A percentile compares a stretch with the other conserved stretches of the same genome.
phyloP scores from a whole-genome alignment of 1,139 yeast species.

The Saccharomyces hybrid region DNA sequence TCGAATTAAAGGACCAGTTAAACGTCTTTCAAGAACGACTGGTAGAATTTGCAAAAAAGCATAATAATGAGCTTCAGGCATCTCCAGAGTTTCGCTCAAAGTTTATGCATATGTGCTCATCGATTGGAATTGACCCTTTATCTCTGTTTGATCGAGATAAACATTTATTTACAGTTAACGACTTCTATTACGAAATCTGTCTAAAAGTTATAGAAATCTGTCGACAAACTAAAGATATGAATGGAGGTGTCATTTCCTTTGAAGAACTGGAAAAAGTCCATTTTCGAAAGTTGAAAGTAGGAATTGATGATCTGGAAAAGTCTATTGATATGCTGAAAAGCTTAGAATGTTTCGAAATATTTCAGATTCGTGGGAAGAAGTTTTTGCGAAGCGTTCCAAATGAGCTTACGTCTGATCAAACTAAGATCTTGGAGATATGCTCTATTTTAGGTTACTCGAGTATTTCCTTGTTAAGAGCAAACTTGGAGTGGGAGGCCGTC shows the following conservation, averaged over 20 bases:
- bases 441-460: slow-evolving; percentile 67
- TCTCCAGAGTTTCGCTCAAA: slow-evolving; percentile 61
- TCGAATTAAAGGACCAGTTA: slow-evolving; percentile 50
- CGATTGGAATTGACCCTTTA: slow-evolving; percentile 80
- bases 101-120: slow-evolving; percentile 66
- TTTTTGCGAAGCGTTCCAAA: slow-evolving; percentile 44
- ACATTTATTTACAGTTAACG: slow-evolving; percentile 41
- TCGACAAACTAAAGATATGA: slow-evolving; percentile 57
- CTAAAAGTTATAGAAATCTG: slow-evolving; percentile 72
- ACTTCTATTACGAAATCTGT: slow-evolving; percentile 57
- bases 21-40: slow-evolving; percentile 56
- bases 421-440: slow-evolving; percentile 63
- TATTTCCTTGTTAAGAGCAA: slow-evolving; percentile 54
- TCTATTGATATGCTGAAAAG: slow-evolving; percentile 40
- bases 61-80: slow-evolving; percentile 52
- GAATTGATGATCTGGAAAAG: slow-evolving; percentile 42
- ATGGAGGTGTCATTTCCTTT: slow-evolving; percentile 72
- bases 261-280: slow-evolving; percentile 44
- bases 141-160: slow-evolving; percentile 35
- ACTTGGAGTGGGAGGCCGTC: slow-evolving; percentile 60
- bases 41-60: slow-evolving; percentile 55
- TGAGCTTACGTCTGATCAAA: slow-evolving; percentile 58
- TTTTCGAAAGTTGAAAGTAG: slow-evolving; percentile 35
- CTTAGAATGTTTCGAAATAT: slow-evolving; percentile 41
- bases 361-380: slow-evolving; percentile 35